Percentiles rank a stretch among this genome's conserved stretches.
These are phyloP conservation scores for Golovinomyces cichoracearum DNA, from an alignment of 2,329 filamentous ascomycete species.

Conservation along the genomic window DNA sequence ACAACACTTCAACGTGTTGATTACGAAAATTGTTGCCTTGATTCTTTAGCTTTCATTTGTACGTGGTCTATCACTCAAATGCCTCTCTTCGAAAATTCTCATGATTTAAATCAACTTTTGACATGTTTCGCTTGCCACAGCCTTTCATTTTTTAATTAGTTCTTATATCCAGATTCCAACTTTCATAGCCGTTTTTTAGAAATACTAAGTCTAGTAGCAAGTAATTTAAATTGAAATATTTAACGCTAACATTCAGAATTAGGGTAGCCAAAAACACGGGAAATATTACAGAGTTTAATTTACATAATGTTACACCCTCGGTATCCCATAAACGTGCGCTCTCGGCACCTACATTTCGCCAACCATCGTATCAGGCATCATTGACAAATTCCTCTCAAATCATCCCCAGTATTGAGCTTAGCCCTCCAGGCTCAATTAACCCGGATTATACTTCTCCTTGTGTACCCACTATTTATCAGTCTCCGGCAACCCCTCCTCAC, in stretches of 20 bases:
- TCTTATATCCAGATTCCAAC: too few species aligned
- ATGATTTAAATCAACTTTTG: too few species aligned
- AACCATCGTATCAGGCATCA: slow-evolving; percentile 1
- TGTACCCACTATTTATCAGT: neutral
- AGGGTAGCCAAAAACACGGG: neutral
- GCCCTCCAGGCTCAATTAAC: slow-evolving; percentile 12
- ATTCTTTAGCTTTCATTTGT: too few species aligned
- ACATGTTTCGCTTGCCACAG: too few species aligned
- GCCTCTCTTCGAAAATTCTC: too few species aligned
- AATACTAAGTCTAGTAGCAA: too few species aligned
- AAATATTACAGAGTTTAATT: neutral
- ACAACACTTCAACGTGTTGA: too few species aligned
- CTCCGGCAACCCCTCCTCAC: neutral
- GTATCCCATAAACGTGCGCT: slow-evolving; percentile 8
- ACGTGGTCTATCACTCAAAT: too few species aligned
- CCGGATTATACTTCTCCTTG: slow-evolving; percentile 9
- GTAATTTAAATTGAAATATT: too few species aligned
- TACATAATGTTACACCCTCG: neutral
- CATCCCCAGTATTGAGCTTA: slow-evolving; percentile 9
- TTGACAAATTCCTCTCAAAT: slow-evolving; percentile 3
- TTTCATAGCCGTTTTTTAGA: too few species aligned
- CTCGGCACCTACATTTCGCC: slow-evolving; percentile 9
- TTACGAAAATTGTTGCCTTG: too few species aligned
- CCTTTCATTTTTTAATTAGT: too few species aligned
- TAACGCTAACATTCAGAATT: neutral